A percentile compares a stretch with the other conserved stretches of the same genome.
Conservation (phyloP, 2,329 filamentous ascomycete species). For the Dryadomyces quercivorus region DNA sequence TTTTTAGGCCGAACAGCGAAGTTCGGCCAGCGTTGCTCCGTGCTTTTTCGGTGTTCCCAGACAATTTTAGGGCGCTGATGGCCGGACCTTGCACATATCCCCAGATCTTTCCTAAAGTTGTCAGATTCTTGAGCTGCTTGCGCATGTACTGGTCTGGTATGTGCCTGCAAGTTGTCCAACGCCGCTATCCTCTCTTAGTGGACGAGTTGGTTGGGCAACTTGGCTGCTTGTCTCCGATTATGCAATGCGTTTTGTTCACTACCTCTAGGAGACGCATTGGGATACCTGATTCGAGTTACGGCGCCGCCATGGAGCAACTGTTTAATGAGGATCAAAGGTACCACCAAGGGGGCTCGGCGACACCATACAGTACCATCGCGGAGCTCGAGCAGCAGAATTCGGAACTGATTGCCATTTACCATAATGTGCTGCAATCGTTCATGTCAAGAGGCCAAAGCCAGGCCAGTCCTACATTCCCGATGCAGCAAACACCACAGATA, state of each 20-base stretch:
- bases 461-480: not conserved
- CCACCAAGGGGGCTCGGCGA: not conserved
- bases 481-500: not conserved
- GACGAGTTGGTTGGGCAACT: slow-evolving; percentile 21
- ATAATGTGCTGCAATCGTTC: not conserved
- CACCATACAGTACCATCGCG: not conserved
- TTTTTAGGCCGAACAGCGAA: slow-evolving; percentile 26
- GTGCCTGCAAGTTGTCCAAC: slow-evolving; percentile 7
- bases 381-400: not conserved
- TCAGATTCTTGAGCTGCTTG: slow-evolving; percentile 31
- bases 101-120: slow-evolving; percentile 21
- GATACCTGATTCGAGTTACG: slow-evolving; percentile 11
- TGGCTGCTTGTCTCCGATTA: slow-evolving; percentile 16
- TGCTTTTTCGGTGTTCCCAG: slow-evolving; percentile 27
- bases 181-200: slow-evolving; percentile 20
- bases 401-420: not conserved
- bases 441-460: not conserved
- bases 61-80: slow-evolving; percentile 8
- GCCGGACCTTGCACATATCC: slow-evolving; percentile 11
- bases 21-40: slow-evolving; percentile 16
- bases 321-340: slow-evolving; percentile 15
- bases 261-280: slow-evolving; percentile 15
- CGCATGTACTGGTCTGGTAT: slow-evolving; percentile 26
- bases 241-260: slow-evolving; percentile 21
- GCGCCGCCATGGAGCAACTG: slow-evolving; percentile 11